Percentiles rank a stretch among this genome's conserved stretches.
Evolutionary conservation across 208 protist genomes (phyloP).

Genomic region (Wallacemonas sp.): DNA sequence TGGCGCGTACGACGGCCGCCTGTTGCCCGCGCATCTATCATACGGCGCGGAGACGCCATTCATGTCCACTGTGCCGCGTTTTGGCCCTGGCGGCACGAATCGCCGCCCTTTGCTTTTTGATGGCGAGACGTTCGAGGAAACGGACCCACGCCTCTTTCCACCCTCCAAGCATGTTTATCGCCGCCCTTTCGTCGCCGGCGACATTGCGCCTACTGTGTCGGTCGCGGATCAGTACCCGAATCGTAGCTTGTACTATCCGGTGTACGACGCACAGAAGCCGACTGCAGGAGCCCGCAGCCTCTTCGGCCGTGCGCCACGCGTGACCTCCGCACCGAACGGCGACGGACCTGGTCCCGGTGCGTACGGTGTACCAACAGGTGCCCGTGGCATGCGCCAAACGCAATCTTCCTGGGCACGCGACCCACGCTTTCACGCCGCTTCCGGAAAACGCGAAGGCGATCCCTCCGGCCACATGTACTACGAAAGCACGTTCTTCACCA

Average conservation of each 20-base stretch:
- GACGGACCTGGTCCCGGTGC: conserved; percentile 51
- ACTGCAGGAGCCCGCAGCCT: conserved; percentile 41
- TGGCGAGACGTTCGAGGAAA: conserved; percentile 11
- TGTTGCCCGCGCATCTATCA: conserved; percentile 29
- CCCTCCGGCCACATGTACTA: conserved; percentile 69
- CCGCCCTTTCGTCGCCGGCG: conserved; percentile 35
- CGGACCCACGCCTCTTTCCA: conserved; percentile 11
- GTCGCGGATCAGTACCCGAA: conserved; percentile 11
- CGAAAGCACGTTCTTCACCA: conserved; percentile 76
- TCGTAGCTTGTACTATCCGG: conserved; percentile 53
- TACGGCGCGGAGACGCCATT: conserved; percentile 64
- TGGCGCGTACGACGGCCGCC: conserved; percentile 52
- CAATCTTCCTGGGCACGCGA: conserved; percentile 63
- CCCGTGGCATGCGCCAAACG: conserved; percentile 5
- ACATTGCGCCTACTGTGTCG: conserved; percentile 16
- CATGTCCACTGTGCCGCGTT: conserved; percentile 59
- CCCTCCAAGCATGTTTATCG: conserved; percentile 2
- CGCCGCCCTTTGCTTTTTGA: conserved; percentile 11
- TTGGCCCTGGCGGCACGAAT: conserved; percentile 31
- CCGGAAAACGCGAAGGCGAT: conserved; percentile 21
- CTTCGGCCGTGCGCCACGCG: conserved; percentile 34
- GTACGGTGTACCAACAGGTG: conserved; percentile 33
- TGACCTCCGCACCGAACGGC: background rate
- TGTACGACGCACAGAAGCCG: conserved; percentile 78
- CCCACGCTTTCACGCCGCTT: conserved; percentile 50